phyloP scores from a whole-genome alignment of 2,329 filamentous ascomycete species.

The Leptographium procerum region DNA sequence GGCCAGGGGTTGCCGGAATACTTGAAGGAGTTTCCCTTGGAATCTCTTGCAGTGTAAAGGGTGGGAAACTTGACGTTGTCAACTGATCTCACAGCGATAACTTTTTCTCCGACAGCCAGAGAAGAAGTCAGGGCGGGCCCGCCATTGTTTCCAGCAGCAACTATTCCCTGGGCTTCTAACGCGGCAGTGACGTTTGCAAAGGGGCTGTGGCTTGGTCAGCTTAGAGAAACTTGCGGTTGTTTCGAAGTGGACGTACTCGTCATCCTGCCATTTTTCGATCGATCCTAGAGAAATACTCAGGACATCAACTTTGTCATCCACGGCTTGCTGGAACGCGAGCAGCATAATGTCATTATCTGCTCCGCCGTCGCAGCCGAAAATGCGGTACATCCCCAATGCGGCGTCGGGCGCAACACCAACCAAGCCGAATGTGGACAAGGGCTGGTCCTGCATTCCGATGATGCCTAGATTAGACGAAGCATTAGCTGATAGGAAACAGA shows the following conservation, averaged over 20 bases:
- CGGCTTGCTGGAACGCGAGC: conserved; percentile 47
- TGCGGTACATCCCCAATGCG: conserved; percentile 42
- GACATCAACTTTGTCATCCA: conserved; percentile 46
- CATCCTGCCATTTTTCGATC: neutral
- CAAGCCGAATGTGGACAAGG: conserved; percentile 27
- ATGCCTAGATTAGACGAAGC: too few species aligned
- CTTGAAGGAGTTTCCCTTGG: neutral
- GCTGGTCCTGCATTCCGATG: conserved; percentile 46
- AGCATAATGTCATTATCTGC: conserved; percentile 45
- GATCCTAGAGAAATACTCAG: conserved; percentile 44
- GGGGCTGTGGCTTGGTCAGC: neutral
- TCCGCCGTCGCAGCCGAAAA: conserved; percentile 43
- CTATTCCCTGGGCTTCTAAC: conserved; percentile 15
- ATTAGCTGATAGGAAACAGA: too few species aligned
- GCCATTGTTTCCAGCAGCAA: conserved; percentile 40
- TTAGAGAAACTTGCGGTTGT: too few species aligned
- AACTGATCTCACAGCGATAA: conserved; percentile 37
- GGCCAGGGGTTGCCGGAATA: neutral
- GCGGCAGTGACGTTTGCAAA: neutral
- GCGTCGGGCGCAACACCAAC: conserved; percentile 46
- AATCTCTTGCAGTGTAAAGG: neutral
- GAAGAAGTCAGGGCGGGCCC: conserved; percentile 35
- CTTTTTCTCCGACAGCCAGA: conserved; percentile 34
- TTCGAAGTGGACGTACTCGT: neutral
- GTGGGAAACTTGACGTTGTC: conserved; percentile 27